Evolutionary conservation across 2,329 filamentous ascomycete genomes (phyloP).

Genomic region (Alternaria metachromatica): DNA sequence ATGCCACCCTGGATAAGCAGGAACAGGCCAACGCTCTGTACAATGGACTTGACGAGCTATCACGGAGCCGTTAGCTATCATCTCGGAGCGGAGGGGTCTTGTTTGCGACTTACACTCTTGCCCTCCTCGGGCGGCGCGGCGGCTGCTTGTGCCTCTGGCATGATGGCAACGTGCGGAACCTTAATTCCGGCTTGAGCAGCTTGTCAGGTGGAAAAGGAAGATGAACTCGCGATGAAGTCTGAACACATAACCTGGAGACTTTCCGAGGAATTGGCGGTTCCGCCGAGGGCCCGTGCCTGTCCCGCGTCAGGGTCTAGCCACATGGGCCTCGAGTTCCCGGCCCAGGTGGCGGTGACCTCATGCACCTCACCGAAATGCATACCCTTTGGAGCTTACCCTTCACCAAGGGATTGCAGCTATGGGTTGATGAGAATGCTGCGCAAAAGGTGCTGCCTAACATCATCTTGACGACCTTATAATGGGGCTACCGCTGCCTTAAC

Average conservation of each 20-base stretch:
- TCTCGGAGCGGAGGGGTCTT: neutral
- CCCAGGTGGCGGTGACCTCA: conserved; percentile 21
- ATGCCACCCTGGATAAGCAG: conserved; percentile 64
- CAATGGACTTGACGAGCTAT: conserved; percentile 48
- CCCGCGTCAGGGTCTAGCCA: conserved; percentile 20
- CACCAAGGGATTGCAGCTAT: neutral
- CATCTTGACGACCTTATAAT: neutral
- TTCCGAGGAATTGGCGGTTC: conserved; percentile 11
- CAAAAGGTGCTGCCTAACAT: neutral
- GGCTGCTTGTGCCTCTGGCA: conserved; percentile 39
- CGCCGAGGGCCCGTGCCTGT: conserved; percentile 7
- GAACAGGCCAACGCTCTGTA: conserved; percentile 67
- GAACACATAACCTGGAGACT: conserved; percentile 5
- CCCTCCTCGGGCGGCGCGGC: conserved; percentile 24
- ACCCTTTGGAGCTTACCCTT: neutral
- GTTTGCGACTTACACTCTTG: conserved; percentile 31
- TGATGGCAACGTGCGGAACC: conserved; percentile 24
- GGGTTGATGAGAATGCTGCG: conserved; percentile 2
- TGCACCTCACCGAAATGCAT: conserved; percentile 13
- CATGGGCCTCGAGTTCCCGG: conserved; percentile 18
- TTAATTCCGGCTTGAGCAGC: conserved; percentile 13
- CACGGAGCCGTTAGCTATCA: conserved; percentile 19
- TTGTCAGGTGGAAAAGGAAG: conserved; percentile 8
- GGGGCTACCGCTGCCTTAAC: neutral
- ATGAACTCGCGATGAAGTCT: conserved; percentile 8